Base-by-base conservation (phyloP, 768 basidiomycete species). In the Hysterangium stoloniferum region DNA sequence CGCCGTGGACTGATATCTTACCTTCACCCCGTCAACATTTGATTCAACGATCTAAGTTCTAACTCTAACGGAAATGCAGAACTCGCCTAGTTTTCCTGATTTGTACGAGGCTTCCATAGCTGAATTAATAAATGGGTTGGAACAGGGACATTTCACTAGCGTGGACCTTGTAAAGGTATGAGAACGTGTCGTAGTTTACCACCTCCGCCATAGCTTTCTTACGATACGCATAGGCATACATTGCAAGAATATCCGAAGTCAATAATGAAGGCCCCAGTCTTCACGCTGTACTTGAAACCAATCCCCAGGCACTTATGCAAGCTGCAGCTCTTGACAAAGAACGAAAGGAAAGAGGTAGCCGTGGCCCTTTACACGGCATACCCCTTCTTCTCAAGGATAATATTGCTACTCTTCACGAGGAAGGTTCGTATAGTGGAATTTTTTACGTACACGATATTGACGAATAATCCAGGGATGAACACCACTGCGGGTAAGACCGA, bases 191-290 rank as follows among this genome's bases (percentile, higher is more conserved):
- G 7, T 31, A n/a, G 36, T 13, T 24, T 17, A 11, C 22, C 22
- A 24, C 13, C 28, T 35, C 31, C 13, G 19, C 9, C 9, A 8
- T 36, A 22, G 3, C 9, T n/a, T 41, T 34, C 25, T 8, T 3
- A n/a, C 11, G 9, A 36, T 20, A 48, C 3, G 15, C 22, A 35
- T 42, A 71, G 70, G 68, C 71, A 0, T 73, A 73, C 52, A 59
- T 72, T 40, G 61, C 66, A 13, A 64, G 71, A 13, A 73, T 73
- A 36, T 63, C 67, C n/a, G 71, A 73, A 60, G 71, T 73, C 13
- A 73, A 73, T 56, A 48, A 64, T 12, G 52, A 67, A 35, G 69
- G 69, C 2, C 63, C 71, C 2, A 53, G 24, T 2, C 51, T 72
- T 13, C 69, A 64, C n/a, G 71, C 71, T 1, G 65, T 73, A 13